Evolutionary conservation across 441 rosid species (phyloP), one percentile per base, ranked within the genome.

Genomic region (Euphorbia corollata): DNA sequence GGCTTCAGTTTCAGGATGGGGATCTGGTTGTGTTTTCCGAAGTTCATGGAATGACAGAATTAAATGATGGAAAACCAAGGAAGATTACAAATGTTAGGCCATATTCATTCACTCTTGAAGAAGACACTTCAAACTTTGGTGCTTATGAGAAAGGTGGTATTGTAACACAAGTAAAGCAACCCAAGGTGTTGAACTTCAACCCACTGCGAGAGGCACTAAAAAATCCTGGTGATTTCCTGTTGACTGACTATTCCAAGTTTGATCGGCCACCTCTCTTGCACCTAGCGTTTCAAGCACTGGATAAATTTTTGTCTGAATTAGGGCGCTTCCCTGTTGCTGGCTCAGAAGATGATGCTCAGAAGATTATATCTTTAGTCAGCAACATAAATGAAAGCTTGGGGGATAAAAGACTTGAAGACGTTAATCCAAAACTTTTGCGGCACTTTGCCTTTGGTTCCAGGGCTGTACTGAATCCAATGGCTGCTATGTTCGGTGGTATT

Each of bases 381-480:
- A 34, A 63, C 74, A 81, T 89, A 59, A 92, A 87, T 77, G 82
- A 80, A n/a, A 78, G 81, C 66, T 79, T 77, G 74, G 92, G 92
- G 64, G 90, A 85, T 77, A 79, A 81, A 30, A 87, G 74, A 74
- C 80, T 86, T 67, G 90, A 85, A 53, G 91, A 89, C 78, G 68
- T 91, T 58, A 82, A 86, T 73, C 85, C 85, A 1, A 86, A 85
- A 73, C 86, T 92, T 70, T 73, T 92, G 61, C 80, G 83, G 36
- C 87, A 82, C 73, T 91, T 91, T 80, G 86, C 95, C 64, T 91
- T 83, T 68, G 98, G 98, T 73, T 85, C 98, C 63, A 86, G 86
- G 82, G 98, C 96, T 69, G 91, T 92, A 63, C 74, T 92, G 62
- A 92, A 92, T 80, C 98, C 98, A 50, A 92, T 89, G 96, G 96